Percentiles rank a stretch among this genome's conserved stretches.
Evolutionary conservation across 2,329 filamentous ascomycete genomes (phyloP).

Genomic region (Teratosphaeria nubilosa): DNA sequence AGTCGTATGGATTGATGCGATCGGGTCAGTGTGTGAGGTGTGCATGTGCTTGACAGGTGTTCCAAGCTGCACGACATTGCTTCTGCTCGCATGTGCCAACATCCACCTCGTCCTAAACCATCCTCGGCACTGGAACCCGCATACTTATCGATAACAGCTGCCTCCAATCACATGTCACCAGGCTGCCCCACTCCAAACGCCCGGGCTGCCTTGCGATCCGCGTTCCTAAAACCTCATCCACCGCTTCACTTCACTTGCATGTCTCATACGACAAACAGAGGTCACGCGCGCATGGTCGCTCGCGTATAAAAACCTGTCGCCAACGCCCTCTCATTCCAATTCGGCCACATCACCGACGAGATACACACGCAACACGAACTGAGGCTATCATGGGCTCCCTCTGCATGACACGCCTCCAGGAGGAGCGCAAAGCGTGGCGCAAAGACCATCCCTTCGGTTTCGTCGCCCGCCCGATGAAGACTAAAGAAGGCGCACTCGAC

Average conservation of each 20-base stretch:
- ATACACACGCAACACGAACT: background rate
- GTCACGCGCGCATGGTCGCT: background rate
- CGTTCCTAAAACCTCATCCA: background rate
- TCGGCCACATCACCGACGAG: background rate
- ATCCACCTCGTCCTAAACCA: background rate
- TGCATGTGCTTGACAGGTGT: too few relatives aligned
- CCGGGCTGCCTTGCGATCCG: background rate
- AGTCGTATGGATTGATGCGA: too few relatives aligned
- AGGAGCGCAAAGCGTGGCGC: constrained; percentile 94
- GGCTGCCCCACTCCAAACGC: background rate
- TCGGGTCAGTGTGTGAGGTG: too few relatives aligned
- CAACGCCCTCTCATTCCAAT: background rate
- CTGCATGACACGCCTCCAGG: constrained; percentile 76
- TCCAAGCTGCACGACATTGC: background rate
- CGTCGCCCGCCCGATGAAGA: constrained; percentile 80
- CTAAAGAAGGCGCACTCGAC: constrained; percentile 69
- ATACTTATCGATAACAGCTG: background rate
- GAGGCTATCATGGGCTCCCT: constrained; percentile 56
- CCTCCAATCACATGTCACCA: background rate
- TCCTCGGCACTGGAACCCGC: background rate
- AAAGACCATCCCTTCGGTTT: constrained; percentile 96
- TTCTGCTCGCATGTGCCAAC: background rate
- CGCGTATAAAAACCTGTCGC: background rate
- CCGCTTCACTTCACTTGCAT: background rate
- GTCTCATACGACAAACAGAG: background rate